Conservation (phyloP, 257 asterid species). For the Nicotiana tabacum region DNA sequence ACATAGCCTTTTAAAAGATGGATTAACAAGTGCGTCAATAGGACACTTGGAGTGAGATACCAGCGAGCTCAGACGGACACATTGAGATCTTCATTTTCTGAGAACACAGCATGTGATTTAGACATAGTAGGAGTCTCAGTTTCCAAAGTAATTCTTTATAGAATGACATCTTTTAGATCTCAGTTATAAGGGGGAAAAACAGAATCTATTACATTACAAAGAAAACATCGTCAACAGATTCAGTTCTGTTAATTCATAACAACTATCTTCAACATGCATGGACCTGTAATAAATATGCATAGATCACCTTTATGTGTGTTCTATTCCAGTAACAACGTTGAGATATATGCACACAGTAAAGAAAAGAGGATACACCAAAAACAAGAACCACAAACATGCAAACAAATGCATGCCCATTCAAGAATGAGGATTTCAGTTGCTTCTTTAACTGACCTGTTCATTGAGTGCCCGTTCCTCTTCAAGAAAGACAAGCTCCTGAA, state of each 20-base stretch:
- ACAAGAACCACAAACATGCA: not conserved
- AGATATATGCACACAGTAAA: not conserved
- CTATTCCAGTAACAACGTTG: not conserved
- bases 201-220: not conserved
- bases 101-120: not conserved
- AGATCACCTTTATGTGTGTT: not conserved
- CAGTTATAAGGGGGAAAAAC: not conserved
- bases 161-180: not conserved
- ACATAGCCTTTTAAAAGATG: not conserved
- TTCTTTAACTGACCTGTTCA: constrained; percentile 27
- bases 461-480: constrained; percentile 33
- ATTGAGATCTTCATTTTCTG: not conserved
- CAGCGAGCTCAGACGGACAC: not conserved
- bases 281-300: not conserved
- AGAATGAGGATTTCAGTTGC: not conserved
- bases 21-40: not conserved
- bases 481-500: constrained; percentile 30
- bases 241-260: not conserved
- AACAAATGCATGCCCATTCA: not conserved
- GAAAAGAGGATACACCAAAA: not conserved
- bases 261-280: not conserved
- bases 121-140: not conserved
- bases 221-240: not conserved
- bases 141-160: not conserved
- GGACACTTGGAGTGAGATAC: not conserved